phyloP scores from a whole-genome alignment of 306 rosid genomes.

The Quercus engelmannii region DNA sequence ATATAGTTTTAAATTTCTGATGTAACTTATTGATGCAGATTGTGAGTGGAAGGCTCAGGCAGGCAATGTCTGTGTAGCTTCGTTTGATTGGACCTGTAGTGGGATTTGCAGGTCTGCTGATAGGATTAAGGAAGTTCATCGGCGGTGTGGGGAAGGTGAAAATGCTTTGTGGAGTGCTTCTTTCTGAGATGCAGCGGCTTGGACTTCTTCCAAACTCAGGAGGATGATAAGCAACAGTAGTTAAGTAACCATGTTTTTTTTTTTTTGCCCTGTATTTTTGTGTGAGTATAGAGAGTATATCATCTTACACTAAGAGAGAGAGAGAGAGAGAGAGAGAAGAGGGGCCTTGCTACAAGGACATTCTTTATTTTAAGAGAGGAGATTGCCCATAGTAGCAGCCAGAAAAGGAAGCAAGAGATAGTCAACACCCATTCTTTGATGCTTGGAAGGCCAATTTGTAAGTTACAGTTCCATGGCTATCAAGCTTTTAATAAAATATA shows the following conservation, averaged over 20 bases:
- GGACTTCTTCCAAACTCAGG: conserved; percentile 70
- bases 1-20: conserved; percentile 2
- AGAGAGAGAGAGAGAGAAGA: conserved; percentile 7
- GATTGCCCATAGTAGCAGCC: conserved; percentile 62
- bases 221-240: conserved; percentile 34
- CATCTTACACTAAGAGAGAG: conserved; percentile 29
- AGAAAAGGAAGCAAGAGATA: conserved; percentile 36
- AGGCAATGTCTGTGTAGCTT: conserved; percentile 95
- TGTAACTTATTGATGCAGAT: conserved; percentile 52
- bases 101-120: conserved; percentile 97
- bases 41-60: conserved; percentile 99
- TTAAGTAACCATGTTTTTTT: conserved; percentile 13
- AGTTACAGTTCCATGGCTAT: conserved; percentile 58
- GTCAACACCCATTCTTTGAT: conserved; percentile 60
- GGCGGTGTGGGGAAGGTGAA: conserved; percentile 95
- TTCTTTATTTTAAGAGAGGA: conserved; percentile 66
- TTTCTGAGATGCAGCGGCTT: conserved; percentile 43
- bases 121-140: conserved; percentile 90
- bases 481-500: conserved; percentile 61
- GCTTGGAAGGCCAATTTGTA: conserved; percentile 66
- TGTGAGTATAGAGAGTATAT: conserved; percentile 40
- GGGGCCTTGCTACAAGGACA: conserved; percentile 46
- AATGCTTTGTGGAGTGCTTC: conserved; percentile 87
- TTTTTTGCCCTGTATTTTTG: conserved; percentile 28
- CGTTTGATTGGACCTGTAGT: conserved; percentile 97